Base-by-base conservation (phyloP, 495 filamentous ascomycete species). In the Podospora anserina region DNA sequence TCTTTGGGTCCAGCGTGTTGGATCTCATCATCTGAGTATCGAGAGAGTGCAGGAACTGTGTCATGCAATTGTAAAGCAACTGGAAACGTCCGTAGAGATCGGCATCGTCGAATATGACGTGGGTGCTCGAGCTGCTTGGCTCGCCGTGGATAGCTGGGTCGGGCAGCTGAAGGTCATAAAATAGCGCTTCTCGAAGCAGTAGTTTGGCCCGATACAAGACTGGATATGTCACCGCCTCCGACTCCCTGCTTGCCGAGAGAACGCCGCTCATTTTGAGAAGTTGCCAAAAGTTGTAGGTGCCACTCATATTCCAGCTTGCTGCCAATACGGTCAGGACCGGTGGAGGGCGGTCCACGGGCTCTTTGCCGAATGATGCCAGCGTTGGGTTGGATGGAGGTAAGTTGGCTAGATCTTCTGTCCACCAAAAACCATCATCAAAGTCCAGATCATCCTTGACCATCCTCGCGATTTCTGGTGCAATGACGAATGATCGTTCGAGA, bases 401-500 rank as follows among this genome's bases (percentile, higher is more conserved):
- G 62, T 71, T 81, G 26, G 81, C 79, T 9, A 82, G 74, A 65
- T 84, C 82, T 60, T 84, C 82, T 19, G 82, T 83, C 82, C 82
- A 84, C 82, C 82, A 84, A 59, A 84, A 84, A 0, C 80, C 80
- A 56, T 84, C 82, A 49, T 82, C 77, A 57, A 82, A 84, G 65
- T 84, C 82, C n/a, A 82, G 61, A 55, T 78, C 69, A 5, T 67
- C 68, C 69, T 79, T 82, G 23, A 82, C 81, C 74, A 81, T 74
- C 32, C 76, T 73, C 5, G 75, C 73, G 61, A 77, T 77, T 58
- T 75, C 76, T 28, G 72, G 78, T 32, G 70, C 71, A 34, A 84
- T 68, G 11, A 78, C 63, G 63, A 82, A 84, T 0, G 75, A 75
- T 58, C 82, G 75, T 55, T 84, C 80, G 32, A 84, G 71, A 65